A percentile compares a stretch with the other conserved stretches of the same genome.
phyloP scores from a whole-genome alignment of 257 asterid species.

The Nicotiana undulata region DNA sequence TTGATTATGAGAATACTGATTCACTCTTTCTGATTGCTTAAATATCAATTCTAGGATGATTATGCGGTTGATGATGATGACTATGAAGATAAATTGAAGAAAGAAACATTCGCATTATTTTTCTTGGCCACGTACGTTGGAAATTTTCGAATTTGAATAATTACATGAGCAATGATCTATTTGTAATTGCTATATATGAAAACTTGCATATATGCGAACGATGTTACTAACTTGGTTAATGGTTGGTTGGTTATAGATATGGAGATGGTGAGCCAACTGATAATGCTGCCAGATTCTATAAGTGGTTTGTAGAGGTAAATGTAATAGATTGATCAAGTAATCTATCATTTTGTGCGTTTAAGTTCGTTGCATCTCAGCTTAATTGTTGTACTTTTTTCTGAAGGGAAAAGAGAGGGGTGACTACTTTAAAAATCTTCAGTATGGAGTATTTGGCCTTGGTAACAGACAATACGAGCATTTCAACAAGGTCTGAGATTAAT shows the following conservation, averaged over 20 bases:
- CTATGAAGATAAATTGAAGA: conserved; percentile 83
- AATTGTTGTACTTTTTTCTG: conserved; percentile 2
- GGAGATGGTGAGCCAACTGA: conserved; percentile 99
- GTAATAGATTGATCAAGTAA: neutral
- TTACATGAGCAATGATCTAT: neutral
- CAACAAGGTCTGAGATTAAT: conserved; percentile 59
- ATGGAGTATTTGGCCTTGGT: conserved; percentile 96
- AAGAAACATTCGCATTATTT: conserved; percentile 74
- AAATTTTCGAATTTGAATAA: neutral
- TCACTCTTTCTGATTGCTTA: conserved; percentile 5
- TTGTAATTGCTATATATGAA: neutral
- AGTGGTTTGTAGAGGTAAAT: conserved; percentile 91
- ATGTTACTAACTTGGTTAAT: conserved; percentile 28
- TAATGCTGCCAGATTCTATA: conserved; percentile 94
- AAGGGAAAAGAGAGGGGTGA: conserved; percentile 82
- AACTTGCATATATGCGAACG: neutral
- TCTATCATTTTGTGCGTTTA: neutral
- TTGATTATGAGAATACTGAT: conserved; percentile 1
- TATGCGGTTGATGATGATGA: conserved; percentile 95
- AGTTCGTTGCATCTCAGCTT: conserved; percentile 13
- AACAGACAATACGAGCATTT: conserved; percentile 99
- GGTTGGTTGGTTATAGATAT: conserved; percentile 60
- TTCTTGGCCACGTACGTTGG: conserved; percentile 87
- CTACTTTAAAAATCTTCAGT: conserved; percentile 68
- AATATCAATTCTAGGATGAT: conserved; percentile 59